Evolutionary conservation across 1,284 basidiomycete species (phyloP).

Genomic region (Neotropicomus parvogracilis): DNA sequence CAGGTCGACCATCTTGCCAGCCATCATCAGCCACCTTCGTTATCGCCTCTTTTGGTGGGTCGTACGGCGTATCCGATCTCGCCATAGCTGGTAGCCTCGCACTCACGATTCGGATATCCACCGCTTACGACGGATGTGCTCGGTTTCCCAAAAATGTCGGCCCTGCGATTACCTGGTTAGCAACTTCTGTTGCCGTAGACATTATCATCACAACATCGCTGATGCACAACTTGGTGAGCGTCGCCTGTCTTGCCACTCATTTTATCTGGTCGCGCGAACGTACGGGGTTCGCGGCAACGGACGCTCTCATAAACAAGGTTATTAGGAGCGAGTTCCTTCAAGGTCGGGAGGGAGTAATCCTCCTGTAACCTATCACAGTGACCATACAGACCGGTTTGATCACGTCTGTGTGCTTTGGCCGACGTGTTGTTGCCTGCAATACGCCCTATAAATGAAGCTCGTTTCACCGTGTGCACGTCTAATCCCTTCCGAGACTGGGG

Average conservation of each 20-base stretch:
- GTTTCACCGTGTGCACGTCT: neutral
- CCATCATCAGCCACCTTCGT: slow-evolving; percentile 38
- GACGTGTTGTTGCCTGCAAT: slow-evolving; percentile 15
- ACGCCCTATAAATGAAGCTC: slow-evolving; percentile 6
- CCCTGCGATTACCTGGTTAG: slow-evolving; percentile 47
- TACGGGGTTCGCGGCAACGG: slow-evolving; percentile 18
- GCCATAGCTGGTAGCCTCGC: slow-evolving; percentile 44
- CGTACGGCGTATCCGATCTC: neutral
- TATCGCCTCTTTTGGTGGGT: slow-evolving; percentile 39
- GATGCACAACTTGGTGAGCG: slow-evolving; percentile 41
- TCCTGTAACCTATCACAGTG: slow-evolving; percentile 1
- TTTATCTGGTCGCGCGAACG: slow-evolving; percentile 11
- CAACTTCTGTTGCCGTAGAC: slow-evolving; percentile 44
- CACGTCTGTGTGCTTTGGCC: slow-evolving; percentile 13
- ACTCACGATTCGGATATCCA: slow-evolving; percentile 36
- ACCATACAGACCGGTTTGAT: slow-evolving; percentile 23
- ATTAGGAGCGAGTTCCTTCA: slow-evolving; percentile 15
- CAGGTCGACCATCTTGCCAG: slow-evolving; percentile 37
- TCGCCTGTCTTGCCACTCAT: neutral
- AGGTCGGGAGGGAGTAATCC: neutral
- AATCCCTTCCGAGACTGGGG: slow-evolving; percentile 1
- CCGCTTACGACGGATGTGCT: slow-evolving; percentile 12
- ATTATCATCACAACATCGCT: slow-evolving; percentile 45
- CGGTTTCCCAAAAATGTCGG: slow-evolving; percentile 25
- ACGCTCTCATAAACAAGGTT: slow-evolving; percentile 12